Base-by-base conservation (phyloP, 495 filamentous ascomycete genomes). In the Evansstolkia leycettana region DNA sequence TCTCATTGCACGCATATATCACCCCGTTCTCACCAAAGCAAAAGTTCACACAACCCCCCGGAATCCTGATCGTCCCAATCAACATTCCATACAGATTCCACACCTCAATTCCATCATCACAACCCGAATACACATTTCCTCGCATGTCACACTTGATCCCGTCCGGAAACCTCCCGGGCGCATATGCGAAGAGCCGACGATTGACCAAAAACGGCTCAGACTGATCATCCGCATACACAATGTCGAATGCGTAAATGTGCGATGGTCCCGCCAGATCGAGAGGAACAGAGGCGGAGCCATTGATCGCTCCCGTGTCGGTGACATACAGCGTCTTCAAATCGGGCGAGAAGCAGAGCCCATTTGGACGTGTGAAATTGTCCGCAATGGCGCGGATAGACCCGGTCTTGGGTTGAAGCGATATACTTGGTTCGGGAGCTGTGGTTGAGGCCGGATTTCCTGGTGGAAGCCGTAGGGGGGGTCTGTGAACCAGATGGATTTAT, bases 81-180 rank as follows among this genome's bases (percentile, higher is more conserved):
- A 69, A 57, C 7, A 62, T 69, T 17, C 75, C 75, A 0, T 65
- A 65, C 3, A 68, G 51, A 37, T 69, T 75, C 61, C 62, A 81
- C 10, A 79, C 69, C 17, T 78, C 69, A 16, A 81, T 60, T 26
- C 76, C 76, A 41, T 78, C 75, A 5, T 65, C 70, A 34, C 64
- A 70, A 7, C 69, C 75, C n/a, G 63, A 51, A 44, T 78, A 81
- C 7, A 81, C 67, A 37, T 78, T 76, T 2, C 74, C 75, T 12
- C 64, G 51, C 41, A 57, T 64, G 42, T 81, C 75, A 38, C 60
- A 56, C 48, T 79, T 76, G 39, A 81, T 54, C 5, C 72, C 76
- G 41, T 82, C 75, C 5, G 76, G 71, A 10, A 72, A 56, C 8
- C 73, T 70, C 0, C 54, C 51, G 9, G 60, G 57, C 5, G 66